Evolutionary conservation across 2,329 filamentous ascomycete genomes (phyloP).

Genomic region (Thermomyces lanuginosus): DNA sequence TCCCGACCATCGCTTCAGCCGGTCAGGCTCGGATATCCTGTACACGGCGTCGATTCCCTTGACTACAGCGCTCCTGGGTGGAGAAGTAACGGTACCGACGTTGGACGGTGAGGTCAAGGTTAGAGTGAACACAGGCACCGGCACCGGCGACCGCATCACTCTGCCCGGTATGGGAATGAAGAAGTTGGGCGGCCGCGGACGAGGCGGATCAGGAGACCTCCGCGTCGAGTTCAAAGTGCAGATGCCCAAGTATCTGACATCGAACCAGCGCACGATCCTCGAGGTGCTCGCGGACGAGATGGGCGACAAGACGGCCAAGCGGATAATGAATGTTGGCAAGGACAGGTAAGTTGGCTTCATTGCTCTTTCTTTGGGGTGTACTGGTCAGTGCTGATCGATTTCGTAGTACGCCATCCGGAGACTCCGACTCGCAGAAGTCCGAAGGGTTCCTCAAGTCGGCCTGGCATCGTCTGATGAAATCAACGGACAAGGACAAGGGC

Average conservation of each 20-base stretch:
- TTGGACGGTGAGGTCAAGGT: constrained; percentile 81
- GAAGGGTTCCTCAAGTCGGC: constrained; percentile 86
- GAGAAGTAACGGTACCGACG: constrained; percentile 77
- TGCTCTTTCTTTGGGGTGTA: neutral
- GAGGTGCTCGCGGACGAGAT: constrained; percentile 97
- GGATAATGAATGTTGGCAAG: constrained; percentile 67
- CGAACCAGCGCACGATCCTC: constrained; percentile 80
- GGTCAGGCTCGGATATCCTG: constrained; percentile 74
- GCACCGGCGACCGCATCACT: constrained; percentile 80
- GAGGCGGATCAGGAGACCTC: constrained; percentile 54
- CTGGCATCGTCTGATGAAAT: constrained; percentile 83
- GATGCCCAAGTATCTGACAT: constrained; percentile 86
- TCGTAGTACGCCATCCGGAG: constrained; percentile 12
- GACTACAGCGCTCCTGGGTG: constrained; percentile 82
- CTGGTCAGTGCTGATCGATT: constrained; percentile 1
- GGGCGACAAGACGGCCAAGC: constrained; percentile 76
- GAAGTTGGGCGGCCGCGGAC: constrained; percentile 51
- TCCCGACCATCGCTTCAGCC: constrained; percentile 77
- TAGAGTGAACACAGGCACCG: constrained; percentile 79
- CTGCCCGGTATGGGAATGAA: constrained; percentile 89
- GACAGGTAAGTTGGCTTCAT: constrained; percentile 33
- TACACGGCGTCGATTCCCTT: constrained; percentile 85
- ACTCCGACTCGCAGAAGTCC: constrained; percentile 53
- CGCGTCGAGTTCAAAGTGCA: constrained; percentile 85
- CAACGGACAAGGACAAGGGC: constrained; percentile 11